phyloP scores from a whole-genome alignment of 352 stramenopile species.

The Globisporangium recalcitrans region DNA sequence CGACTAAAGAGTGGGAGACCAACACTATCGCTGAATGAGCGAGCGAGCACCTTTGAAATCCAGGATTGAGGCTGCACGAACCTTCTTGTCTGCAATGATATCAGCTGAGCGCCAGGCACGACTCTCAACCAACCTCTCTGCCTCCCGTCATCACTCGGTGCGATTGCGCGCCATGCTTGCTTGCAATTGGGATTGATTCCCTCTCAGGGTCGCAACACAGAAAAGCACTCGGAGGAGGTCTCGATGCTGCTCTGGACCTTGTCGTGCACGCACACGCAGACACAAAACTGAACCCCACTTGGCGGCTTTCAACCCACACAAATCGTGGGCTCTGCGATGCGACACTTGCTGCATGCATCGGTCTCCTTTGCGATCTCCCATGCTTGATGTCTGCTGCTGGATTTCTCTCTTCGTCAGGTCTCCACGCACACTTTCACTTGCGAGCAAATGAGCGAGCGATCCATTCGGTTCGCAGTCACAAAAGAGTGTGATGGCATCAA shows the following conservation, averaged over 20 bases:
- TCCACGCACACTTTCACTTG: not conserved
- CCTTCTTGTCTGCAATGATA: too few relatives aligned
- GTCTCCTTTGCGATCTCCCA: not conserved
- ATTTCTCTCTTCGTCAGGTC: not conserved
- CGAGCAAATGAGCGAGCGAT: not conserved
- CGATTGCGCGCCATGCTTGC: not conserved
- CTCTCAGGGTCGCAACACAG: not conserved
- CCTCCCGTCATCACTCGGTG: not conserved
- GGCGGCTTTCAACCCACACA: too few relatives aligned
- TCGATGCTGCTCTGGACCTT: not conserved
- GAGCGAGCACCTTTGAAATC: too few relatives aligned
- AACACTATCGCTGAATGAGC: too few relatives aligned
- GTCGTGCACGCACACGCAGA: too few relatives aligned
- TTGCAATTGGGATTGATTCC: not conserved
- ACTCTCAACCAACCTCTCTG: not conserved
- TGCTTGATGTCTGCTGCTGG: not conserved
- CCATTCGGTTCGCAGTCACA: conserved; percentile 2
- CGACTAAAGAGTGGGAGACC: too few relatives aligned
- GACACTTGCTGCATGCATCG: too few relatives aligned
- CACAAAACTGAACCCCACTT: too few relatives aligned
- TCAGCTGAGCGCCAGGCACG: not conserved
- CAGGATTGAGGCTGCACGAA: too few relatives aligned
- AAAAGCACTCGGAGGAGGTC: not conserved
- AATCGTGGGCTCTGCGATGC: not conserved
- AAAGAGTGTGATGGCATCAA: not conserved